phyloP scores from a whole-genome alignment of 352 stramenopile genomes.

The Phytophthora foliorum region DNA sequence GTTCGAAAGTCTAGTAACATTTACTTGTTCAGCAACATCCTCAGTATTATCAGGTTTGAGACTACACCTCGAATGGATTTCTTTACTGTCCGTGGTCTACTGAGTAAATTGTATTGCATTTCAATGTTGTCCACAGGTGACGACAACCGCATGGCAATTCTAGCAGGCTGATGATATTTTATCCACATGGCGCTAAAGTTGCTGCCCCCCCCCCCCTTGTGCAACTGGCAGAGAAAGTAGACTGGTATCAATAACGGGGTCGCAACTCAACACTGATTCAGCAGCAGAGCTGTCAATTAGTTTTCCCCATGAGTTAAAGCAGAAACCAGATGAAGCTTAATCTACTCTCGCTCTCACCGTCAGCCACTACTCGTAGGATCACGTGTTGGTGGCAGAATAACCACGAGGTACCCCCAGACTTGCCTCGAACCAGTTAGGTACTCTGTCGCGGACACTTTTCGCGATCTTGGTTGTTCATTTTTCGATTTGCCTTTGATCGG shows the following conservation, averaged over 20 bases:
- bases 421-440: neutral
- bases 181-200: slow-evolving; percentile 3
- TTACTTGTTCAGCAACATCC: too few relatives aligned
- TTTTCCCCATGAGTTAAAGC: slow-evolving; percentile 8
- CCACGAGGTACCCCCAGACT: slow-evolving; percentile 2
- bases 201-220: neutral
- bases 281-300: too few relatives aligned
- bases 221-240: slow-evolving; percentile 1
- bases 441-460: neutral
- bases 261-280: slow-evolving; percentile 1
- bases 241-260: neutral
- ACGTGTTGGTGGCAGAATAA: neutral
- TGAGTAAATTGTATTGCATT: too few relatives aligned
- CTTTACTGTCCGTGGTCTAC: too few relatives aligned
- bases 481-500: slow-evolving; percentile 20
- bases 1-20: too few relatives aligned
- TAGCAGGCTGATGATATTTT: neutral
- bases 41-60: too few relatives aligned
- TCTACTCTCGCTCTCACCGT: slow-evolving; percentile 11
- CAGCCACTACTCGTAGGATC: slow-evolving; percentile 11
- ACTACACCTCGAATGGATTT: too few relatives aligned
- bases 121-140: neutral
- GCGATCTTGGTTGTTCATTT: slow-evolving; percentile 15
- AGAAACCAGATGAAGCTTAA: slow-evolving; percentile 18
- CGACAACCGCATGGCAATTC: neutral